Base-by-base conservation (phyloP, 306 rosid species). In the Quercus berberidifolia region DNA sequence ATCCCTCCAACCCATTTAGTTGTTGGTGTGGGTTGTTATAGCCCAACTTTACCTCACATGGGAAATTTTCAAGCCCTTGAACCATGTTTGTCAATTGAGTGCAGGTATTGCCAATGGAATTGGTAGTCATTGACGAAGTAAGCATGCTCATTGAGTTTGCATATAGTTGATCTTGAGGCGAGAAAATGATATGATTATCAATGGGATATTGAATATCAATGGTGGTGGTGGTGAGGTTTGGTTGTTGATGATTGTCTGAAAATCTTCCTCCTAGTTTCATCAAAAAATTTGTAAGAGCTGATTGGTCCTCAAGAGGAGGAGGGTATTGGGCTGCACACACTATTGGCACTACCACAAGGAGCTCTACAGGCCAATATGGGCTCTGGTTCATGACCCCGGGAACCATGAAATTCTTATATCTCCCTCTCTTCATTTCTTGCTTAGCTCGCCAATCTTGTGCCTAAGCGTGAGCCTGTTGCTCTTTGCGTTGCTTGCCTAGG, bases 401-500 rank as follows among this genome's bases (percentile, higher is more conserved):
- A 5, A 7, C 49, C 57, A 62, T 73, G 41, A 79, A 78, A 78
- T 84, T 76, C 55, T 76, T 65, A 5, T 70, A 30, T 23, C 23
- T 55, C 69, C 88, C 87, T 80, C 79, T 89, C 85, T 83, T 86
- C 65, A 80, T 59, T 71, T 83, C 92, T 81, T 87, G 93, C 80
- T 86, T 79, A 46, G 78, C 74, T 65, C 87, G 46, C 28, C 91
- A 81, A 60, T 84, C 86, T 63, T 86, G 82, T 77, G 43, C 86
- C 71, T 86, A 83, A 78, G 85, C 83, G 26, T 25, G 26, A 25
- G 26, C 26, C 7, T 84, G 85, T 9, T 92, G 94, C 20, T 89
- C 89, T 72, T 83, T 91, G 52, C 90, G 89, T 77, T 93, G 97
- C 76, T 85, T 91, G 0, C 93, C 98, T 12, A 90, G 75, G 4